phyloP scores from a whole-genome alignment of 768 basidiomycete species.

The Strobilomyces echinocephalus region DNA sequence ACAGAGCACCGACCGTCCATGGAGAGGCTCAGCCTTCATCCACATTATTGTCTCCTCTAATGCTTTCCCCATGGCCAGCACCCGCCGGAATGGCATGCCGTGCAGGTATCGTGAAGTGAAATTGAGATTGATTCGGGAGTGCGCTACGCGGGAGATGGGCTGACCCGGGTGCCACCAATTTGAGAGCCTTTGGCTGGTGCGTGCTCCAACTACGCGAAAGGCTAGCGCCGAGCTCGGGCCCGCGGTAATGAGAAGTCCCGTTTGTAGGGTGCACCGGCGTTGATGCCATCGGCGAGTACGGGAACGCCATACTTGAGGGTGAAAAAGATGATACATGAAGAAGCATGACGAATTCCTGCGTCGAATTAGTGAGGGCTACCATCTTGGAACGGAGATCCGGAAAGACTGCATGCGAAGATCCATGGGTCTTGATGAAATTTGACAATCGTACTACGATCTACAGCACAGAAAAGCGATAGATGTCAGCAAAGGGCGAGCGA shows the following conservation, averaged over 20 bases:
- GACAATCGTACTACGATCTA: constrained; percentile 77
- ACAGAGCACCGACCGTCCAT: constrained; percentile 12
- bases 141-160: constrained; percentile 50
- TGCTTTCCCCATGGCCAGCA: constrained; percentile 8
- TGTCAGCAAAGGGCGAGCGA: constrained; percentile 1
- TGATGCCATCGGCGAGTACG: constrained; percentile 55
- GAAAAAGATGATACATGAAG: constrained; percentile 82
- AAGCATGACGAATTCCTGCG: constrained; percentile 83
- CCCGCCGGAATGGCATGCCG: constrained; percentile 9
- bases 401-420: constrained; percentile 51
- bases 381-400: constrained; percentile 63
- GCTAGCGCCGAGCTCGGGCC: constrained; percentile 41
- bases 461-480: not conserved
- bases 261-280: constrained; percentile 22
- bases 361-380: constrained; percentile 73
- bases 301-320: constrained; percentile 47
- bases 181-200: constrained; percentile 41
- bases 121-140: constrained; percentile 43
- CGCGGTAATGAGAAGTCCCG: constrained; percentile 16
- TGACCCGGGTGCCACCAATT: constrained; percentile 29
- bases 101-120: constrained; percentile 36
- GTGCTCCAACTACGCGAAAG: constrained; percentile 59
- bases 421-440: constrained; percentile 63
- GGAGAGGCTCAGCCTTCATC: constrained; percentile 32
- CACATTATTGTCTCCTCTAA: constrained; percentile 12